Evolutionary conservation across 1,284 basidiomycete species (phyloP).

Genomic region (Trametes hirsuta): DNA sequence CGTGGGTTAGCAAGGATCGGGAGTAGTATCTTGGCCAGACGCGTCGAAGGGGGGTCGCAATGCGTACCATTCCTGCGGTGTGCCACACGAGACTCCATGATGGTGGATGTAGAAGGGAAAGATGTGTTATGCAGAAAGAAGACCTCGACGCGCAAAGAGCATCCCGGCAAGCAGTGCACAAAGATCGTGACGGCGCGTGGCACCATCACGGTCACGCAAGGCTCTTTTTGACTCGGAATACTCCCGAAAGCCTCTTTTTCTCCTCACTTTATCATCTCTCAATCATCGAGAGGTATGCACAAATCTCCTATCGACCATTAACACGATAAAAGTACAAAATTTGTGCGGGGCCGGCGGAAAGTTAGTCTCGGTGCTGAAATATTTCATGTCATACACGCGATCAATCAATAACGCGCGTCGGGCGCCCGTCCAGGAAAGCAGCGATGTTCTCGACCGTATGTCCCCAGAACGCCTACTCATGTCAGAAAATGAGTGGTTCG

Average conservation of each 20-base stretch:
- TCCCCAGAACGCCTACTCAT: conserved; percentile 36
- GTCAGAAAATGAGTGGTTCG: not conserved
- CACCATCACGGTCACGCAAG: conserved; percentile 32
- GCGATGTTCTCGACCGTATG: conserved; percentile 56
- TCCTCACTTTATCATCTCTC: not conserved
- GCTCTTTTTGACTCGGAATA: conserved; percentile 8
- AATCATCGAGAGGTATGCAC: not conserved
- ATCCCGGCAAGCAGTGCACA: conserved; percentile 17
- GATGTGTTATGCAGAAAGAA: conserved; percentile 25
- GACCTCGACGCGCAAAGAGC: conserved; percentile 32
- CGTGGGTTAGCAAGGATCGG: conserved; percentile 35
- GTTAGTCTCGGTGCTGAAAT: not conserved
- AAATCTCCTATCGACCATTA: not conserved
- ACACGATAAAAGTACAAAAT: not conserved
- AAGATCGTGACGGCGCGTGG: conserved; percentile 33
- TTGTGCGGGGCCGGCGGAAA: not conserved
- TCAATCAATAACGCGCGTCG: conserved; percentile 31
- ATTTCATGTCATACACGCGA: conserved; percentile 1
- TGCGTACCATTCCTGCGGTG: conserved; percentile 65
- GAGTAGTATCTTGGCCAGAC: not conserved
- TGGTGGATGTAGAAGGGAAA: conserved; percentile 28
- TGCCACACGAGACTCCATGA: conserved; percentile 38
- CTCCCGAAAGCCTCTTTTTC: conserved; percentile 4
- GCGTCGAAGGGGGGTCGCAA: conserved; percentile 1
- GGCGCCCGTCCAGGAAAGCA: conserved; percentile 47